Evolutionary conservation across 2,329 filamentous ascomycete species (phyloP).

Genomic region (Davidsoniella neocaledoniae): DNA sequence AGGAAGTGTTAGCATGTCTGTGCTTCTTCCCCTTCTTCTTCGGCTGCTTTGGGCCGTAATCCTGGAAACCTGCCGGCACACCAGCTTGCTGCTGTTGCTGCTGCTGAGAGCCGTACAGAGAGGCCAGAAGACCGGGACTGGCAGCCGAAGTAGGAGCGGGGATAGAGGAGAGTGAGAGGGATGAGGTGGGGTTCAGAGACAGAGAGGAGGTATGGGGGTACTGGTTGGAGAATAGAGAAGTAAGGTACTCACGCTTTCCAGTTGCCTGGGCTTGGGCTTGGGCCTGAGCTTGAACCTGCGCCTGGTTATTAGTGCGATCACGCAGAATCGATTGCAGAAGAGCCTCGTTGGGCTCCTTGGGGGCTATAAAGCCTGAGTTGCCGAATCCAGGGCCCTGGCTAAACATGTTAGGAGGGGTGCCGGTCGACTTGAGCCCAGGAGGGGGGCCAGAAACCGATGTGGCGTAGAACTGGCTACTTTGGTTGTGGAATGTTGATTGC

Average conservation of each 20-base stretch:
- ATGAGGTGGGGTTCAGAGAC: conserved; percentile 87
- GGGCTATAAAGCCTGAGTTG: conserved; percentile 47
- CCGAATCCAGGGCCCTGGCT: conserved; percentile 77
- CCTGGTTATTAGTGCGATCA: conserved; percentile 35
- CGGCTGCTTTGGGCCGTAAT: conserved; percentile 90
- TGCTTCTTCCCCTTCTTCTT: conserved; percentile 99
- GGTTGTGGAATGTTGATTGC: conserved; percentile 36
- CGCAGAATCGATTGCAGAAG: conserved; percentile 72
- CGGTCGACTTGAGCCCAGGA: conserved; percentile 85
- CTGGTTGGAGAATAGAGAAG: conserved; percentile 82
- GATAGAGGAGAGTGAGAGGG: conserved; percentile 70
- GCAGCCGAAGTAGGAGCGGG: conserved; percentile 68
- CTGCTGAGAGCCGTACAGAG: conserved; percentile 70
- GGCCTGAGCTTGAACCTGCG: conserved; percentile 53
- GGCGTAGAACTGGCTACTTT: conserved; percentile 60
- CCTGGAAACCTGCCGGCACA: conserved; percentile 61
- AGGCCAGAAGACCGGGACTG: conserved; percentile 79
- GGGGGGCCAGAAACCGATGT: conserved; percentile 82
- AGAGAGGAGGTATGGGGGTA: conserved; percentile 60
- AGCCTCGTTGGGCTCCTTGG: conserved; percentile 55
- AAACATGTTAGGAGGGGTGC: conserved; percentile 90
- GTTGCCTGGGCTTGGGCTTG: conserved; percentile 37
- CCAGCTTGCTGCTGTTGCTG: conserved; percentile 10
- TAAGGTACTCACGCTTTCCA: conserved; percentile 96
- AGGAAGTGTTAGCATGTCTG: conserved; percentile 99